Evolutionary conservation across 2,329 filamentous ascomycete species (phyloP).

Genomic region (Trichoderma citrinoviride): DNA sequence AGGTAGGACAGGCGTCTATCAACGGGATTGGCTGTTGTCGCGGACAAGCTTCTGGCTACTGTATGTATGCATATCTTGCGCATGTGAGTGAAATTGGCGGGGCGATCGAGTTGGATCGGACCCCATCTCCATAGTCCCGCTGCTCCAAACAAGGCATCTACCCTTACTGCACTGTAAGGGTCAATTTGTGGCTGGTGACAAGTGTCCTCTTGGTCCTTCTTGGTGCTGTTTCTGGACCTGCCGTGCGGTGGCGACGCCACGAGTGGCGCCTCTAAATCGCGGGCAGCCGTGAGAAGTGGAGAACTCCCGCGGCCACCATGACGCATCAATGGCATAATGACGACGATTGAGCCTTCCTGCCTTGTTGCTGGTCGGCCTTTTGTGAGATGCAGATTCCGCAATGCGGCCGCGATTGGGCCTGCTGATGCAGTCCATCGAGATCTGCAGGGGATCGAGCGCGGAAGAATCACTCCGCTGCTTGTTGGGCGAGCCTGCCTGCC

Average conservation of each 20-base stretch:
- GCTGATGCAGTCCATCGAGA: conserved; percentile 15
- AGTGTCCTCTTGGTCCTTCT: neutral
- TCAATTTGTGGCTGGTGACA: neutral
- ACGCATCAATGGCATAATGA: conserved; percentile 14
- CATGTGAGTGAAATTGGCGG: no score
- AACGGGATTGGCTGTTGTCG: no score
- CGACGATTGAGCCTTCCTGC: neutral
- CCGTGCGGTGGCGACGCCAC: conserved; percentile 9
- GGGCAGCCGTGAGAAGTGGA: neutral
- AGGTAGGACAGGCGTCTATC: no score
- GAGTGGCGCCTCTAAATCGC: neutral
- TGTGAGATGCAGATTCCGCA: neutral
- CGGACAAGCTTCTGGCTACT: neutral
- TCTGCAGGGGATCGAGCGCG: neutral
- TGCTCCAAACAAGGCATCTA: no score
- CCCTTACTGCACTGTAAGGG: no score
- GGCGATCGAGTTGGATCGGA: no score
- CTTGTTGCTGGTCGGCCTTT: neutral
- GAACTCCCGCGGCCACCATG: neutral
- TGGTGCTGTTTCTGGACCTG: neutral
- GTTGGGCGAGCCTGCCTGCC: neutral
- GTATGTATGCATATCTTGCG: no score
- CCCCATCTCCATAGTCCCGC: neutral
- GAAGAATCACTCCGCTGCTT: conserved; percentile 6
- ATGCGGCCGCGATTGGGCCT: neutral